Percentiles rank a stretch among this genome's conserved stretches.
Conservation (phyloP, 371 early-diverging fungal genomes). For the Mortierella sp. region DNA sequence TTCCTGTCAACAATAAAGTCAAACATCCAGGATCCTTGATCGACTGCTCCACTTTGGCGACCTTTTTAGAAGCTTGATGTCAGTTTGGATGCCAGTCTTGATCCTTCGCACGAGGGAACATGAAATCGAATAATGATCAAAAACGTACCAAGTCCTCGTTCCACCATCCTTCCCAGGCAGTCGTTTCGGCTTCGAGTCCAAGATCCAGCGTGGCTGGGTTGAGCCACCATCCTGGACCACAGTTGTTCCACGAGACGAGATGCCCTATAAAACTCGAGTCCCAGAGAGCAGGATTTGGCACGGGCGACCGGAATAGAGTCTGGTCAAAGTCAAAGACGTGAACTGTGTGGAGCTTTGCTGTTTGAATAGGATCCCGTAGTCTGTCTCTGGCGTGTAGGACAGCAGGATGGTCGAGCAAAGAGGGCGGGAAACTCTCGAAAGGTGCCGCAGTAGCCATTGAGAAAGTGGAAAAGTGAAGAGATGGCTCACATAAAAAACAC, state of each 20-base stretch:
- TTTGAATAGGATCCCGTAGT: constrained; percentile 2
- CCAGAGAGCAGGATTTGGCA: constrained; percentile 84
- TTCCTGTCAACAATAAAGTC: constrained; percentile 35
- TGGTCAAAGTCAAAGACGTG: constrained; percentile 90
- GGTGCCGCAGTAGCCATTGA: background rate
- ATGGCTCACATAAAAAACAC: background rate
- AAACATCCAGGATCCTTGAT: constrained; percentile 22
- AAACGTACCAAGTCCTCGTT: constrained; percentile 36
- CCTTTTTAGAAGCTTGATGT: too few species aligned
- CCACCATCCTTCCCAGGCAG: constrained; percentile 38
- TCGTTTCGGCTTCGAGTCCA: constrained; percentile 20
- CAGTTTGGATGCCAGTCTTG: too few species aligned
- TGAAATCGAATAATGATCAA: too few species aligned
- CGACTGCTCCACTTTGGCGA: constrained; percentile 14
- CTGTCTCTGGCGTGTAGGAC: constrained; percentile 7
- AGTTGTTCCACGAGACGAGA: constrained; percentile 59
- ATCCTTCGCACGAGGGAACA: too few species aligned
- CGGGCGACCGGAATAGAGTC: constrained; percentile 86
- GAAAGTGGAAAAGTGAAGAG: too few species aligned
- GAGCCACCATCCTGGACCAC: constrained; percentile 71
- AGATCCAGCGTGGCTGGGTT: constrained; percentile 65
- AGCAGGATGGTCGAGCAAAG: constrained; percentile 24
- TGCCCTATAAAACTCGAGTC: constrained; percentile 58
- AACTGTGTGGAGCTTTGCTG: constrained; percentile 8
- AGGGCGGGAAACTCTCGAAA: background rate